phyloP scores from a whole-genome alignment of 2,329 filamentous ascomycete genomes.

The Talaromyces pinophilus region DNA sequence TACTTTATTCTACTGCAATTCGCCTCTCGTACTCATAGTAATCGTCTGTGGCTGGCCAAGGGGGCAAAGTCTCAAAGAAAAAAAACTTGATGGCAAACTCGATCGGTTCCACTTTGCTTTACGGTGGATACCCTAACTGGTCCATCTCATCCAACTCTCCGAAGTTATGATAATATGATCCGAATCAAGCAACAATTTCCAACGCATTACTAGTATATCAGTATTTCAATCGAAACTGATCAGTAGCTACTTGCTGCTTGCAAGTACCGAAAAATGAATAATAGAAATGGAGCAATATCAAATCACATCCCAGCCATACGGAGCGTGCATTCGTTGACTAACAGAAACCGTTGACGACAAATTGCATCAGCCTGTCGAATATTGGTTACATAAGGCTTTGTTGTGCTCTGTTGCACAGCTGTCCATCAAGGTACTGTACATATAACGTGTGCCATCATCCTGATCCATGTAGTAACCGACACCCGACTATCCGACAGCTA shows the following conservation, averaged over 20 bases:
- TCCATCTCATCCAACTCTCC: background rate
- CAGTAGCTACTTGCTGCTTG: background rate
- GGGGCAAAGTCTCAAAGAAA: background rate
- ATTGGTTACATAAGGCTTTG: background rate
- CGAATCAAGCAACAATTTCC: background rate
- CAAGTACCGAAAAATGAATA: background rate
- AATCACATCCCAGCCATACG: background rate
- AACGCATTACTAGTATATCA: background rate
- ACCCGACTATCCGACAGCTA: slow-evolving; percentile 1
- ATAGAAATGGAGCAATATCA: slow-evolving; percentile 1
- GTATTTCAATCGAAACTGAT: background rate
- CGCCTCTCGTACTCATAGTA: background rate
- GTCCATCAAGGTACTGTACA: background rate
- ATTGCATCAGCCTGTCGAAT: slow-evolving; percentile 12
- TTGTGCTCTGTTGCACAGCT: background rate
- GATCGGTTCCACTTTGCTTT: background rate
- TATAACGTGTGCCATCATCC: background rate
- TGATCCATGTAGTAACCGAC: background rate
- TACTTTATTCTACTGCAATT: slow-evolving; percentile 3
- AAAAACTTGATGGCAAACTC: slow-evolving; percentile 2
- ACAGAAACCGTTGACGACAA: slow-evolving; percentile 21
- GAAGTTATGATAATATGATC: background rate
- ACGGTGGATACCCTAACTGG: background rate
- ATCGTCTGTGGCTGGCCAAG: background rate
- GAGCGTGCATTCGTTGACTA: slow-evolving; percentile 21